Evolutionary conservation across 2,329 filamentous ascomycete species (phyloP).

Genomic region (Teratosphaeria zuluensis): DNA sequence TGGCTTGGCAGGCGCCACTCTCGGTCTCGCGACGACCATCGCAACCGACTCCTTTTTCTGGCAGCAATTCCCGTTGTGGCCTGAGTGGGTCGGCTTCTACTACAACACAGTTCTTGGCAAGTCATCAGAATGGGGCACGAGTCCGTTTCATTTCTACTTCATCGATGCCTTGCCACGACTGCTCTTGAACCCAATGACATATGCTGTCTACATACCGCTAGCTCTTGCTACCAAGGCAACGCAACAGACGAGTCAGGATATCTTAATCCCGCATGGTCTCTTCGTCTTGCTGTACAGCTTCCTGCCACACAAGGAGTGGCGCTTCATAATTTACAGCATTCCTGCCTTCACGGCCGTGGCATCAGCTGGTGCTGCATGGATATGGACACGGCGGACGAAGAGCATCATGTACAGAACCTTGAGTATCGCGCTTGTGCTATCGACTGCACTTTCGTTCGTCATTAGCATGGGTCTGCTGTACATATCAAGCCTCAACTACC

Average conservation of each 20-base stretch:
- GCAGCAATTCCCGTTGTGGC: conserved; percentile 70
- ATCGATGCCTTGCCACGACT: conserved; percentile 70
- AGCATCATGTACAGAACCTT: conserved; percentile 46
- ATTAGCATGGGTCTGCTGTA: conserved; percentile 60
- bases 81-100: conserved; percentile 78
- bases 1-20: conserved; percentile 53
- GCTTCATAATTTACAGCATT: conserved; percentile 84
- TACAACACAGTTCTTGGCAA: conserved; percentile 83
- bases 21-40: conserved; percentile 61
- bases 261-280: conserved; percentile 55
- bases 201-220: conserved; percentile 41
- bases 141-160: conserved; percentile 82
- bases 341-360: conserved; percentile 72
- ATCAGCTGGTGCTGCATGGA: conserved; percentile 60
- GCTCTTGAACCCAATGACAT: conserved; percentile 66
- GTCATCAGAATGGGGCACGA: conserved; percentile 78
- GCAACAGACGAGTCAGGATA: conserved; percentile 36
- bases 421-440: conserved; percentile 47
- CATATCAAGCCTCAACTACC: conserved; percentile 84
- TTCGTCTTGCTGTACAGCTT: conserved; percentile 76
- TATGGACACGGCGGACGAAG: conserved; percentile 53
- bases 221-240: conserved; percentile 41
- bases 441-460: conserved; percentile 50
- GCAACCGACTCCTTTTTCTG: conserved; percentile 88
- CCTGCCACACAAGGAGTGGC: conserved; percentile 91